Evolutionary conservation across 768 basidiomycete genomes (phyloP), one percentile per base, ranked within the genome.

Genomic region (Butyriboletus loyo): DNA sequence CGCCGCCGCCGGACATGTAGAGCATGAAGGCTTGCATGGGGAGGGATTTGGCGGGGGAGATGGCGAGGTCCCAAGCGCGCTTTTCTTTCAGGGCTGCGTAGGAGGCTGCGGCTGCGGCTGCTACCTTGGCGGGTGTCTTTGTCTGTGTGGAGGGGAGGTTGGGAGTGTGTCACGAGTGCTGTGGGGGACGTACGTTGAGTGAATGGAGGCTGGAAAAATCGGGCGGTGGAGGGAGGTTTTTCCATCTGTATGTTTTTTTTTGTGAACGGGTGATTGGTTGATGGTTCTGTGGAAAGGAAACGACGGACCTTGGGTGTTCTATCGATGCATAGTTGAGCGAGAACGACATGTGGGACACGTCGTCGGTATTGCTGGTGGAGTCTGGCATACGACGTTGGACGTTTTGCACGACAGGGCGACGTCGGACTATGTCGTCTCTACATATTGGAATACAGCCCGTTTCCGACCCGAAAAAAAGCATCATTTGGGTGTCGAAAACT

Each of bases 11-110:
- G 21, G 93, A 95, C 89, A 98, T 96, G 81, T 98, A 98, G 31
- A 98, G 78, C 95, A 98, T 98, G 74, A 98, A 89, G 5, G 87
- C 92, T 65, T 98, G 93, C 95, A 97, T 97, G 4, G 94, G 94
- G 25, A 98, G 78, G 14, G 85, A 84, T 71, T 98, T 97, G 31
- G 89, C 91, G 1, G 94, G 94, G 4, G 82, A 75, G 44, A 86
- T 80, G 35, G 92, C 92, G 37, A 90, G 76, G 56, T 92, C 90
- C 88, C 92, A 91, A 38, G 92, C 92, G 25, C 89, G 84, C 62
- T 80, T 85, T 57, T 82, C 81, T 66, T 92, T 91, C 54, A 93
- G 74, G 22, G 72, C 68, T 56, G 86, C 80, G 59, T 89, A 84
- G 4, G 83, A 81, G 5, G 79, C 70, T 0, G 77, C 61, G 0